Percentiles rank a stretch among this genome's conserved stretches.
Evolutionary conservation across 176 grass and related monocot genomes (phyloP).

Genomic region (Saccharum officinarum): DNA sequence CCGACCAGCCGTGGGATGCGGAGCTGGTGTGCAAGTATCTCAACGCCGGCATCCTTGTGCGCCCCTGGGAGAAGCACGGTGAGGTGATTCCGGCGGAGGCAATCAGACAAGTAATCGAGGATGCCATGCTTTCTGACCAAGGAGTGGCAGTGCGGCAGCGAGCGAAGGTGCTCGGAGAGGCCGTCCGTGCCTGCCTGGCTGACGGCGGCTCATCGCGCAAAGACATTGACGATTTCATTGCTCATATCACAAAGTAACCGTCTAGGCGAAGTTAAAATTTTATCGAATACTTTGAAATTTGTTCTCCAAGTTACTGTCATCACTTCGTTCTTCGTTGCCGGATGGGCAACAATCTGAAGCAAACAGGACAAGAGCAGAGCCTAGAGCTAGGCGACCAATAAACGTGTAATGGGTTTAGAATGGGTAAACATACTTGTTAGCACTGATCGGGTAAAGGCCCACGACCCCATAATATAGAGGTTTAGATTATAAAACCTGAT

Average conservation of each 20-base stretch:
- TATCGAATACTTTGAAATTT: not conserved
- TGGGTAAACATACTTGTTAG: no score
- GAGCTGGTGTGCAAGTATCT: constrained; percentile 40
- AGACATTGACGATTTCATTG: constrained; percentile 53
- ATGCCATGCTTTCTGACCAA: constrained; percentile 32
- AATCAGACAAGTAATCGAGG: constrained; percentile 34
- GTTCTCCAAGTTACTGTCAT: not conserved
- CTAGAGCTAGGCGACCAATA: no score
- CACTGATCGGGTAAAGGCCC: no score
- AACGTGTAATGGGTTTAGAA: no score
- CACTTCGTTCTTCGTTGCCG: no score
- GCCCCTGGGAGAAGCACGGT: constrained; percentile 37
- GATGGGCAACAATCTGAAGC: no score
- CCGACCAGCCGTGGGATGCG: constrained; percentile 54
- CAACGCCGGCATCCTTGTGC: constrained; percentile 39
- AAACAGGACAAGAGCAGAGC: no score
- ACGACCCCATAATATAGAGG: no score
- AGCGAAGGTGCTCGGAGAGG: constrained; percentile 45
- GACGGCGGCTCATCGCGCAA: constrained; percentile 33
- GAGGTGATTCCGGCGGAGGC: constrained; percentile 1
- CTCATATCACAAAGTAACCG: constrained; percentile 45
- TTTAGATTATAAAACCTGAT: no score
- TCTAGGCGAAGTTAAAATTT: not conserved
- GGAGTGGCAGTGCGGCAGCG: constrained; percentile 21
- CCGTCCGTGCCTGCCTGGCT: constrained; percentile 10